These are phyloP conservation scores for Acacia confusa DNA, from an alignment of 306 rosid species.

Conservation along the genomic window DNA sequence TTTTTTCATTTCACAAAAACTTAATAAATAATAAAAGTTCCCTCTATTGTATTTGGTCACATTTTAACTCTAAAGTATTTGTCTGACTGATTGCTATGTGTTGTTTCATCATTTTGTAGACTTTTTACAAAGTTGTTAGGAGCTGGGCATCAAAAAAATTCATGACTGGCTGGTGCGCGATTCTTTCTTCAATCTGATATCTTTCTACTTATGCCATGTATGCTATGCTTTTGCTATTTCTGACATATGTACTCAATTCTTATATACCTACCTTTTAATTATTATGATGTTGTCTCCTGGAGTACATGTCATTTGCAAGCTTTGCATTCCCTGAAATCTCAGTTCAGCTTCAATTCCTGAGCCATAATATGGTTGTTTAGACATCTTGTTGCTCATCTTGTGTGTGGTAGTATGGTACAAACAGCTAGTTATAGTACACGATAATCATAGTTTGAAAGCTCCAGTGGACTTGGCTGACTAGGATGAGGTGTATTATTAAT, in stretches of 20 bases:
- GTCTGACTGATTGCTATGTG: slow-evolving; percentile 29
- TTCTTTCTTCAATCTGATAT: slow-evolving; percentile 27
- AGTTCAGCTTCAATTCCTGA: neutral
- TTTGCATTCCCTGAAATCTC: neutral
- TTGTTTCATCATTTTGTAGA: slow-evolving; percentile 49
- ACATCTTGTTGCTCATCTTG: neutral
- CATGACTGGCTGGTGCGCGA: slow-evolving; percentile 83
- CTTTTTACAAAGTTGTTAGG: slow-evolving; percentile 72
- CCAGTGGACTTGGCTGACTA: neutral
- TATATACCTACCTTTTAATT: neutral
- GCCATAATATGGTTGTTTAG: neutral
- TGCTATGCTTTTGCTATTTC: neutral
- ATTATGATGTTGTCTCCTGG: neutral
- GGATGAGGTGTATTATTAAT: neutral
- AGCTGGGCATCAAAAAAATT: slow-evolving; percentile 94
- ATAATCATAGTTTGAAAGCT: slow-evolving; percentile 7
- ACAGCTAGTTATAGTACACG: neutral
- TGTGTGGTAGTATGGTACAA: neutral
- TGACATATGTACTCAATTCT: neutral
- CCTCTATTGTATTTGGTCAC: neutral
- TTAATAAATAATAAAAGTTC: neutral
- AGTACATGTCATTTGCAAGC: neutral
- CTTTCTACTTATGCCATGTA: slow-evolving; percentile 14
- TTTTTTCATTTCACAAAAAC: neutral
- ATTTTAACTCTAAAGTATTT: neutral